These are phyloP conservation scores for Bonia amplexicaulis DNA, from an alignment of 176 grass and related monocot genomes.

Conservation along the genomic window DNA sequence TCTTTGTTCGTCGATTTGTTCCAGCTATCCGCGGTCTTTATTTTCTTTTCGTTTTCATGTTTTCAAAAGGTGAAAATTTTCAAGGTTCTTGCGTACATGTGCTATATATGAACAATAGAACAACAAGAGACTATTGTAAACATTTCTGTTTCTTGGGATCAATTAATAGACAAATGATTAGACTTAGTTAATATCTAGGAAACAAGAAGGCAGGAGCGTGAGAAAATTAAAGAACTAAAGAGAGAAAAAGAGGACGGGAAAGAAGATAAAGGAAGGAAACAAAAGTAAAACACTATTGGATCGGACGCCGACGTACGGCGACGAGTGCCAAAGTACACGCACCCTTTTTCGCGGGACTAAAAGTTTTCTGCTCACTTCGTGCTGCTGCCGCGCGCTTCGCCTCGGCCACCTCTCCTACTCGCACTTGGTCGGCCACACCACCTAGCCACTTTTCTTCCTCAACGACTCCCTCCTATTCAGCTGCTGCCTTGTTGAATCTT, in stretches of 20 bases:
- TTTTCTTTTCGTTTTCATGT: slow-evolving; percentile 9
- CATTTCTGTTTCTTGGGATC: slow-evolving; percentile 26
- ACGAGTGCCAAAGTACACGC: background rate
- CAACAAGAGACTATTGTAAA: background rate
- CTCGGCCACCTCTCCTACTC: background rate
- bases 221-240: background rate
- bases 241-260: background rate
- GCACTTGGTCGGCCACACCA: background rate
- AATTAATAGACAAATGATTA: background rate
- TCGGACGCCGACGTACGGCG: slow-evolving; percentile 24
- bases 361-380: slow-evolving; percentile 30
- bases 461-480: slow-evolving; percentile 9
- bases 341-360: slow-evolving; percentile 30
- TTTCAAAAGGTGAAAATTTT: background rate
- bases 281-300: slow-evolving; percentile 13
- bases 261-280: background rate
- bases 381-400: slow-evolving; percentile 4
- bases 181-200: slow-evolving; percentile 1
- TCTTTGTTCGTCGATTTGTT: background rate
- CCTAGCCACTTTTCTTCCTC: background rate
- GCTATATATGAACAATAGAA: background rate
- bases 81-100: background rate
- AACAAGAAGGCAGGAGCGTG: background rate
- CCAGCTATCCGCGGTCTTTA: background rate
- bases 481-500: background rate